These are phyloP conservation scores for Aspergillus phoenicis DNA, from an alignment of 2,329 filamentous ascomycete species.

Conservation along the genomic window DNA sequence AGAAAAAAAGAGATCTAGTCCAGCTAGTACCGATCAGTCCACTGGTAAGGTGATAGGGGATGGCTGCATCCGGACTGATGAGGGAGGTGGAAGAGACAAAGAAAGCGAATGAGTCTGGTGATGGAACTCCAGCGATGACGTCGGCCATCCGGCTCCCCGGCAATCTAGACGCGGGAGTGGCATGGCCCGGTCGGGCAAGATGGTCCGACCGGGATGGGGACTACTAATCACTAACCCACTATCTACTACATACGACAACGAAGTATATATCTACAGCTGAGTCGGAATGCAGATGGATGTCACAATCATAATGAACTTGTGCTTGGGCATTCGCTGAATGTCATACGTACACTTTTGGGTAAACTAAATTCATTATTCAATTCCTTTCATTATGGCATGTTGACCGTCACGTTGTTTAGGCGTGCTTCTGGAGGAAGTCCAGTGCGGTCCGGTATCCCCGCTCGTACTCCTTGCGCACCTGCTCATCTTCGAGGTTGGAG, in stretches of 20 bases:
- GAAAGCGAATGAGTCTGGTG: not conserved
- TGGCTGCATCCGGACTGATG: not conserved
- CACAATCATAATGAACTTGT: too few relatives aligned
- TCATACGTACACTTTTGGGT: not conserved
- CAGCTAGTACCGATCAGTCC: not conserved
- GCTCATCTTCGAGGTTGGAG: constrained; percentile 42
- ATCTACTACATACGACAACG: not conserved
- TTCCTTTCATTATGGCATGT: not conserved
- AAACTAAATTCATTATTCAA: not conserved
- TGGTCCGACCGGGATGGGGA: not conserved
- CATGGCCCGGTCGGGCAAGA: not conserved
- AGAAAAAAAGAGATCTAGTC: not conserved
- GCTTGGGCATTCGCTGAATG: not conserved
- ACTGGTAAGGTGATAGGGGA: not conserved
- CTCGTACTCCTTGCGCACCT: constrained; percentile 48
- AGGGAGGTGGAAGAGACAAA: not conserved
- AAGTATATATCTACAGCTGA: not conserved
- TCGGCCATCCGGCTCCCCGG: not conserved
- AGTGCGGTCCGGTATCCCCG: constrained; percentile 45
- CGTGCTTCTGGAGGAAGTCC: constrained; percentile 45
- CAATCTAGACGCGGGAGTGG: too few relatives aligned
- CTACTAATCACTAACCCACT: not conserved
- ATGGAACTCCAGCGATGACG: constrained; percentile 4
- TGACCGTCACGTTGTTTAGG: constrained; percentile 25
- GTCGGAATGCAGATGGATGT: too few relatives aligned